Base-by-base conservation (phyloP, 2,329 filamentous ascomycete species). In the Fusarium agapanthi region DNA sequence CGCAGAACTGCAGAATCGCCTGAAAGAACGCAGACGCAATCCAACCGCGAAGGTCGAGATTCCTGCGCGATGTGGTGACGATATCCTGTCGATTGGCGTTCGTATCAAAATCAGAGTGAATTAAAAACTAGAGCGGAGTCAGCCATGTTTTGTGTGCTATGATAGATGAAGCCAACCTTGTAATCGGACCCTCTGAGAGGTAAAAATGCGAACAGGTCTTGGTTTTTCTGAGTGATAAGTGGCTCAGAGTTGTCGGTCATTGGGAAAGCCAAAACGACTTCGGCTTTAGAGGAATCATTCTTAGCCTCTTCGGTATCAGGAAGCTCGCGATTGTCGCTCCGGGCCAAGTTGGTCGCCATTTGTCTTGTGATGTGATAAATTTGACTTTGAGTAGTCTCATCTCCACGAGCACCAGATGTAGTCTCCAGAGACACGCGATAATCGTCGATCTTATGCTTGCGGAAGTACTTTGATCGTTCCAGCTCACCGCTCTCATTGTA, bases 251-350 rank as follows among this genome's bases (percentile, higher is more conserved):
- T 48, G 0, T 22, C 26, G 4, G 53, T 67, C 12, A 76, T 37
- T 3, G 73, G 72, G 26, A 75, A 76, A 15, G 73, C 74, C 24
- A 75, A 22, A 5, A 48, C 45, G 20, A 48, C 45, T 30, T 48
- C 45, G 0, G 45, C 45, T 2, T 30, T 30, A 2, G 45, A 30
- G 28, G 28, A 48, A 48, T 6, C 10, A 9, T 30, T 48, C 45
- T 48, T 48, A 16, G 45, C 45, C 45, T 30, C 45, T 7, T 48
- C 1, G 14, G 28, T 30, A 3, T 48, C 45, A 18, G 28, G 45
- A 48, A 48, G 14, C 20, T 48, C 45, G 3, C 28, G 28, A 16
- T 48, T 48, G 20, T 48, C 45, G 20, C 45, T 30, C 28, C 20
- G 28, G 20, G 45, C 28, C 14, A 48, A 48, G 14, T 48, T n/a